Evolutionary conservation across 148 eudicot genomes (phyloP).

Genomic region (Cornus kousa): DNA sequence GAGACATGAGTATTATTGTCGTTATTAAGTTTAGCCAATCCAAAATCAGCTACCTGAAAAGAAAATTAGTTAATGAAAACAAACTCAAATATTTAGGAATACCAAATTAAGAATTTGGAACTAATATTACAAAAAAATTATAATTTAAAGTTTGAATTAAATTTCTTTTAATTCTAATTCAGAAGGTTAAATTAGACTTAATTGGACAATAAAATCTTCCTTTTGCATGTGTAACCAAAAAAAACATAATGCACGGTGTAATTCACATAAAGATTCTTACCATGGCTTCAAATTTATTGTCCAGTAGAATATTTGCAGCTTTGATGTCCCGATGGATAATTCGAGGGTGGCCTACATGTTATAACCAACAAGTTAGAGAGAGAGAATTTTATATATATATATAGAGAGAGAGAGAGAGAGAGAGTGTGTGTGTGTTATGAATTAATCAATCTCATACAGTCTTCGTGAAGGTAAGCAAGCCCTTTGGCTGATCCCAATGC

Average conservation of each 20-base stretch:
- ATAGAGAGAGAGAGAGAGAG: background rate
- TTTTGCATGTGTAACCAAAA: too few species aligned
- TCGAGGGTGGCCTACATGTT: conserved; percentile 53
- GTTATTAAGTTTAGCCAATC: conserved; percentile 68
- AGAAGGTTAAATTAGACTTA: too few species aligned
- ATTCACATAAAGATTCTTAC: conserved; percentile 21
- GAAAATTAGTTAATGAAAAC: background rate
- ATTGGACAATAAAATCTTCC: too few species aligned
- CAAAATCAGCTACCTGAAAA: conserved; percentile 79
- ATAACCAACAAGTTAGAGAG: background rate
- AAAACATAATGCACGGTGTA: too few species aligned
- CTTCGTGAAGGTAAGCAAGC: conserved; percentile 45
- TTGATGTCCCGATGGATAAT: conserved; percentile 77
- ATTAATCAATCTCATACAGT: conserved; percentile 21
- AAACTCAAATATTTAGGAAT: background rate
- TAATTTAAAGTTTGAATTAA: background rate
- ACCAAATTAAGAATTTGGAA: too few species aligned
- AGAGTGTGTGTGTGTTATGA: background rate
- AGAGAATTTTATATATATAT: background rate
- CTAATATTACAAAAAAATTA: too few species aligned
- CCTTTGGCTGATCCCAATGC: conserved; percentile 53
- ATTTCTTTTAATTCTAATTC: background rate
- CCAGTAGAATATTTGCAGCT: conserved; percentile 70
- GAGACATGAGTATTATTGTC: conserved; percentile 57
- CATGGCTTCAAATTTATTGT: conserved; percentile 64